Conservation (phyloP, 331 rosid species). For the Dryas integrifolia region DNA sequence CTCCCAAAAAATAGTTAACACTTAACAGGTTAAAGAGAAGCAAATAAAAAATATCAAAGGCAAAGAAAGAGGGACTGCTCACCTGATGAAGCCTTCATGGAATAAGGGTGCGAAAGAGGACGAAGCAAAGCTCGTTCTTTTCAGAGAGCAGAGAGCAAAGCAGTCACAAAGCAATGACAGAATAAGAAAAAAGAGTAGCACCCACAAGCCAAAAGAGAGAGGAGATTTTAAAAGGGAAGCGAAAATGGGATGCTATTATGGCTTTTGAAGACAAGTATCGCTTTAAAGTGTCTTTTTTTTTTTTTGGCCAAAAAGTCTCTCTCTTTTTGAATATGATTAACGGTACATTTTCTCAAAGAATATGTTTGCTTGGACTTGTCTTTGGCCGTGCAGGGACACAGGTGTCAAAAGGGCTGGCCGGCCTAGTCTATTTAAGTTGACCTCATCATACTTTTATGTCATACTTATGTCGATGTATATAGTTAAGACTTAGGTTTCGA, state of each 20-base stretch:
- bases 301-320: neutral
- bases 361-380: too few relatives aligned
- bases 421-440: too few relatives aligned
- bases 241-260: constrained; percentile 25
- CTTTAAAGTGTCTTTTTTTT: too few relatives aligned
- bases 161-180: neutral
- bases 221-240: neutral
- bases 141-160: neutral
- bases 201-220: neutral
- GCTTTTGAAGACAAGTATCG: constrained; percentile 19
- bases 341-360: neutral
- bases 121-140: neutral
- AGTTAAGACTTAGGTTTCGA: too few relatives aligned
- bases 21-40: neutral
- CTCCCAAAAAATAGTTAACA: neutral
- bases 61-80: neutral
- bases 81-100: constrained; percentile 30
- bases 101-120: neutral
- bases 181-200: neutral
- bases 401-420: too few relatives aligned
- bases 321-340: neutral
- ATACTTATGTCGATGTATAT: too few relatives aligned
- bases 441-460: too few relatives aligned
- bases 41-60: neutral
- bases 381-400: neutral